phyloP scores from a whole-genome alignment of 1,284 basidiomycete species.

The Pseudozyma sp. region DNA sequence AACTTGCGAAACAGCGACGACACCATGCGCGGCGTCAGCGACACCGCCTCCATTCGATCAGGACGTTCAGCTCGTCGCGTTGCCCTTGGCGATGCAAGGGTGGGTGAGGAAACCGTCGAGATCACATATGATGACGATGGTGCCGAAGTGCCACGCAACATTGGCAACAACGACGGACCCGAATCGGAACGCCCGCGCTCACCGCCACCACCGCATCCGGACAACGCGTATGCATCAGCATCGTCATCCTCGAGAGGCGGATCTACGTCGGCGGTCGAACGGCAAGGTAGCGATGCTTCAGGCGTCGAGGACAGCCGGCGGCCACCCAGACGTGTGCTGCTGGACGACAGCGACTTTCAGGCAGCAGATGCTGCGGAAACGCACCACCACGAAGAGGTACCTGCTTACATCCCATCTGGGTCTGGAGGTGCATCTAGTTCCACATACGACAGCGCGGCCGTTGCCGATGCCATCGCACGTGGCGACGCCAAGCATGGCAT shows the following conservation, averaged over 20 bases:
- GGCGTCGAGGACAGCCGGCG: slow-evolving; percentile 11
- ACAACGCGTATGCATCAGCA: slow-evolving; percentile 3
- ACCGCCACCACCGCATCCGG: slow-evolving; percentile 48
- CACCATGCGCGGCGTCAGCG: slow-evolving; percentile 23
- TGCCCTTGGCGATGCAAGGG: slow-evolving; percentile 23
- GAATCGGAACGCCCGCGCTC: slow-evolving; percentile 18
- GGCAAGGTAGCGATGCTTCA: neutral
- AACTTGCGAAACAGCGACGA: slow-evolving; percentile 34
- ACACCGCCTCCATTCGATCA: slow-evolving; percentile 35
- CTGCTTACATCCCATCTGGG: slow-evolving; percentile 57
- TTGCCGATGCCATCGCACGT: slow-evolving; percentile 30
- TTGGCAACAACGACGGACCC: slow-evolving; percentile 1
- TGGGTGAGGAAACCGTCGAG: slow-evolving; percentile 26
- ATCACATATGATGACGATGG: slow-evolving; percentile 34
- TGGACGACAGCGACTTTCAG: slow-evolving; percentile 51
- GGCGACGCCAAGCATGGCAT: slow-evolving; percentile 50
- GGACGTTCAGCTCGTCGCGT: slow-evolving; percentile 20
- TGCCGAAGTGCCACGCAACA: slow-evolving; percentile 1
- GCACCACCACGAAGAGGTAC: slow-evolving; percentile 33
- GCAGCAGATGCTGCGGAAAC: slow-evolving; percentile 51
- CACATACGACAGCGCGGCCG: slow-evolving; percentile 8
- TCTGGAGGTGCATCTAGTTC: slow-evolving; percentile 5
- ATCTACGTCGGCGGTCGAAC: slow-evolving; percentile 12
- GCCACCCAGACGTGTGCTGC: slow-evolving; percentile 9
- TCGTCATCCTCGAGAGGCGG: slow-evolving; percentile 3